Percentiles rank a stretch among this genome's conserved stretches.
Conservation (phyloP, 495 filamentous ascomycete species). For the Lasiosphaeria ovina region DNA sequence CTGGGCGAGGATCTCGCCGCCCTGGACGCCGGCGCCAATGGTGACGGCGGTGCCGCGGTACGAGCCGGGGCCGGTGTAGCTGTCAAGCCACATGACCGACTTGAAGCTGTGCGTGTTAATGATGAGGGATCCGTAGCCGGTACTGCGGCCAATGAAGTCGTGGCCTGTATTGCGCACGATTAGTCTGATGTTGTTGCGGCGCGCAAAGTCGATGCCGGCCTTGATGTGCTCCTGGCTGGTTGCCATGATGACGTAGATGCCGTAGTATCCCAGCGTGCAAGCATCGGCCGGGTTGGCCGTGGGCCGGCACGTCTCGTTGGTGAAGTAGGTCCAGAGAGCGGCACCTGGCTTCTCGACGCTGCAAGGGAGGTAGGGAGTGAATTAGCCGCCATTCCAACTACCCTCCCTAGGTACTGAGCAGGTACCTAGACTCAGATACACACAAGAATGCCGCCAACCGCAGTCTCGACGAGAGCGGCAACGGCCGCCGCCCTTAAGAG, state of each 20-base stretch:
- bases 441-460: too few species aligned
- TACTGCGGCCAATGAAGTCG: slow-evolving; percentile 53
- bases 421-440: too few species aligned
- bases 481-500: too few species aligned
- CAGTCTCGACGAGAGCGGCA: too few species aligned
- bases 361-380: not conserved
- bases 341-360: slow-evolving; percentile 30
- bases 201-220: slow-evolving; percentile 52
- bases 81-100: slow-evolving; percentile 38
- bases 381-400: not conserved
- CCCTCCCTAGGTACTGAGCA: not conserved
- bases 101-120: slow-evolving; percentile 65
- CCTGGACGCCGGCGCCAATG: slow-evolving; percentile 58
- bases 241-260: slow-evolving; percentile 45
- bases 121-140: slow-evolving; percentile 53
- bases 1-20: slow-evolving; percentile 41
- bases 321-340: slow-evolving; percentile 37
- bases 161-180: slow-evolving; percentile 63
- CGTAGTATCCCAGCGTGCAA: slow-evolving; percentile 60
- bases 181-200: slow-evolving; percentile 54
- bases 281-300: slow-evolving; percentile 41
- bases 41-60: slow-evolving; percentile 42
- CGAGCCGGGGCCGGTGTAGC: slow-evolving; percentile 36
- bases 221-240: slow-evolving; percentile 39
- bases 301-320: slow-evolving; percentile 45